Conservation (phyloP, 2,329 filamentous ascomycete genomes). For the Annulohypoxylon truncatum region DNA sequence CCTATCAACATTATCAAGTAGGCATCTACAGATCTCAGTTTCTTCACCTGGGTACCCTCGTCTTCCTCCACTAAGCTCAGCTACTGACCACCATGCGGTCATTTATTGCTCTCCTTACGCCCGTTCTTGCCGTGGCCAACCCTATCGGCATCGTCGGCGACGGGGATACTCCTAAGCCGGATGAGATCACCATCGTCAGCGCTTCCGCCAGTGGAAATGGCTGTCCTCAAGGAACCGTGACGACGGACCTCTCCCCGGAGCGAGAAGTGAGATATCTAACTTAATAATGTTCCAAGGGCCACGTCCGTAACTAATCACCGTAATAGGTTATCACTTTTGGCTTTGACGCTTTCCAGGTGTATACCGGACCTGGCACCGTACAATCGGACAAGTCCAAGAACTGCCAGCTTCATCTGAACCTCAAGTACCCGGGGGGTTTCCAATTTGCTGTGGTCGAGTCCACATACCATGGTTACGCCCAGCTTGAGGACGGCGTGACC, state of each 20-base stretch:
- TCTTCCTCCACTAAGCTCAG: constrained; percentile 10
- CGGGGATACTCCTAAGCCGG: constrained; percentile 54
- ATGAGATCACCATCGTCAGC: constrained; percentile 55
- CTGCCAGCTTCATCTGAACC: constrained; percentile 60
- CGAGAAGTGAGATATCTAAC: constrained; percentile 50
- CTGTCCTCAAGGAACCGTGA: constrained; percentile 58
- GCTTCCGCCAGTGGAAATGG: constrained; percentile 58
- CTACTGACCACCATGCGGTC: constrained; percentile 53
- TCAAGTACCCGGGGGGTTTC: constrained; percentile 61
- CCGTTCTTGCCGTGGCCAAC: constrained; percentile 53
- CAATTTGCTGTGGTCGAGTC: constrained; percentile 60
- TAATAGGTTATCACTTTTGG: constrained; percentile 59
- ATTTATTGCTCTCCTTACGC: constrained; percentile 50
- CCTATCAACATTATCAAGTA: constrained; percentile 38
- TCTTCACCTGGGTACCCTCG: constrained; percentile 5
- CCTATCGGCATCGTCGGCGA: constrained; percentile 50
- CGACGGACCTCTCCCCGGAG: constrained; percentile 57
- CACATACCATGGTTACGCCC: constrained; percentile 62
- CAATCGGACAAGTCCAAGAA: constrained; percentile 57
- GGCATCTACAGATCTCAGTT: background rate
- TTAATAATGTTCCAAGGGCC: background rate
- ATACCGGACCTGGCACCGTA: constrained; percentile 57
- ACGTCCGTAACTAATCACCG: constrained; percentile 16
- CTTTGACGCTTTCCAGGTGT: constrained; percentile 61
- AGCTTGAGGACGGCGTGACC: constrained; percentile 58